Base-by-base conservation (phyloP, 345 rosid species). In the Ceriops decandra region DNA sequence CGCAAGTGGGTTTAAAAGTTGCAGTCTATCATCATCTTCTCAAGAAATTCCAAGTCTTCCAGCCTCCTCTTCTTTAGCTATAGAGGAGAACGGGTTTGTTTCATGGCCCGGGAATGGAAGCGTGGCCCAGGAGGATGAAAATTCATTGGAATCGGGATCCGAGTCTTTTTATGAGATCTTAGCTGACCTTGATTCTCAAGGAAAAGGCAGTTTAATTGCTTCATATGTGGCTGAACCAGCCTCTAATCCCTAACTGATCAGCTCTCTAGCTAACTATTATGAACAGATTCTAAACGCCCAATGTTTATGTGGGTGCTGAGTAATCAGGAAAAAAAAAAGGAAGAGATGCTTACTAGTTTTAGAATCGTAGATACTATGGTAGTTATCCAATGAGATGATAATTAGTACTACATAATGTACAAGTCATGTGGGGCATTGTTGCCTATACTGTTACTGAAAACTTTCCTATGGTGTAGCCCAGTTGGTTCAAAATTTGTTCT, bases 41-140 rank as follows among this genome's bases (percentile, higher is more conserved):
- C 63, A 60, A 27, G 69, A 64, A 58, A 67, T 63, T 65, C 65
- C 62, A 11, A 53, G 52, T 64, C 57, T 33, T 8, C 63, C 68
- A n/a, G 52, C 35, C 19, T 64, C 67, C 52, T 56, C 75, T 27
- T 26, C 38, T 31, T 11, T 60, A 19, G 62, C 64, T 31, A 6
- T 64, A 60, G 66, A 72, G 64, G 66, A 72, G 24, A 72, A 4
- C 60, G 24, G 27, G 32, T 24, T 11, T 52, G 54, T 16, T 35
- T 60, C 56, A 5, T 16, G 68, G 36, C 11, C 66, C 2, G 69
- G 63, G 33, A 60, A 16, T 63, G 77, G 64, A 20, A 10, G 4
- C 24, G 17, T n/a, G 20, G 28, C 5, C 20, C 62, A 57, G 13
- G 52, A 66, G 2, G 62, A 35, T 56, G 72, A 28, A 30, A 52